Base-by-base conservation (phyloP, 352 stramenopile species). In the Phytophthora nicotianae region DNA sequence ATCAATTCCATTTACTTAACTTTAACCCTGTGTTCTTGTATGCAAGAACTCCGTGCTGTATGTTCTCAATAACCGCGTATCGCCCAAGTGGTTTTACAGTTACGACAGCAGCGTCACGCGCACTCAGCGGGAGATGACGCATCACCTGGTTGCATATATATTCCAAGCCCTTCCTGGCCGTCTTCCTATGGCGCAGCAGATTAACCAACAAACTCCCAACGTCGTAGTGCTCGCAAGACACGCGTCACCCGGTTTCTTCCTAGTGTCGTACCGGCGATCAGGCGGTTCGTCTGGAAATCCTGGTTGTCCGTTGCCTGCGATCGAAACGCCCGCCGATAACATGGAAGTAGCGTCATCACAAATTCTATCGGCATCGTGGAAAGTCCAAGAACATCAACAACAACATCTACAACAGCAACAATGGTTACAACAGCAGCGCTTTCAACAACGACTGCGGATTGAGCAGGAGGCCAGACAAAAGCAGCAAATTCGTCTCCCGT, bases 91-190 rank as follows among this genome's bases (percentile, higher is more conserved):
- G 70, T 67, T 67, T 45, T 79, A 75, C 52, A 65, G 50, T 21
- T 75, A 75, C 40, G 62, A 79, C 35, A 75, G 62, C 41, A 72
- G 67, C 24, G 42, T 65, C 11, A 75, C 66, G 17, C 58, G 68
- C 16, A 54, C 40, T 6, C 70, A 79, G 40, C 70, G 66, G 4
- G 66, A 73, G 23, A 74, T 79, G 66, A 65, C 54, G 19, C 70
- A 79, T 23, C 59, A 74, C 14, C 48, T 79, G 5, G 58, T 58
- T 2, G 62, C 42, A 3, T 79, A 75, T 27, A 56, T 79, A 9
- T 66, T 79, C 5, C 50, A 48, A 20, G 19, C 43, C 3, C 29
- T 51, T 1, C 47, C 53, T n/a, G 24, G 26, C 33, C 21, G 13
- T 42, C 37, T n/a, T 1, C 13, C 19, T 49, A 14, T 16, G 37